phyloP scores from a whole-genome alignment of 1,284 basidiomycete species.

The Xanthoconium separans region DNA sequence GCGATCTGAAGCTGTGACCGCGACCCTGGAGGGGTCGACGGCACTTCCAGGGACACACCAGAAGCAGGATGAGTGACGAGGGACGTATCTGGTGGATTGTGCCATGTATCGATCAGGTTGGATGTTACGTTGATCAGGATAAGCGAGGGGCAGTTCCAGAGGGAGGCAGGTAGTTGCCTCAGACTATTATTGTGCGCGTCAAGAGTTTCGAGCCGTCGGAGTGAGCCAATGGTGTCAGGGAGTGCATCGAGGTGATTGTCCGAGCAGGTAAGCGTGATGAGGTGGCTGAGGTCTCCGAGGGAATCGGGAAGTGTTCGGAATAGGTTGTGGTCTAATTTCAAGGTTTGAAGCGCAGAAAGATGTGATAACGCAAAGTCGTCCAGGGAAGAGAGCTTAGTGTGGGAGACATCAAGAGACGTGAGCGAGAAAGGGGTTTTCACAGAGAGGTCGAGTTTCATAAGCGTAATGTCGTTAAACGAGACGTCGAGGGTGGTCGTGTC shows the following conservation, averaged over 20 bases:
- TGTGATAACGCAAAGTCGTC: conserved; percentile 74
- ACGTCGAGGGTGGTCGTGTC: conserved; percentile 63
- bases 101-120: conserved; percentile 80
- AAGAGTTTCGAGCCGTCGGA: conserved; percentile 76
- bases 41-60: conserved; percentile 24
- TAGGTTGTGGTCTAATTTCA: conserved; percentile 86
- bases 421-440: conserved; percentile 62
- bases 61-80: conserved; percentile 11
- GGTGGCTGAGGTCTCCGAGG: conserved; percentile 69
- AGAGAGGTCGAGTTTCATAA: conserved; percentile 66
- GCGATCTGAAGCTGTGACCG: conserved; percentile 22
- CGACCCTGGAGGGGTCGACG: conserved; percentile 8
- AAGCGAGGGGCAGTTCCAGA: conserved; percentile 88
- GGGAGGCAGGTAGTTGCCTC: conserved; percentile 66
- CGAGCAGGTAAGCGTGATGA: conserved; percentile 81
- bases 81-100: conserved; percentile 49
- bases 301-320: conserved; percentile 84
- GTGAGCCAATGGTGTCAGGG: conserved; percentile 75
- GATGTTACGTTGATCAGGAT: conserved; percentile 84
- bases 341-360: conserved; percentile 68
- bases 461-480: conserved; percentile 82
- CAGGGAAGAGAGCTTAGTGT: conserved; percentile 86
- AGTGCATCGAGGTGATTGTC: conserved; percentile 86
- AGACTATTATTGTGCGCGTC: conserved; percentile 95
- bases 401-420: conserved; percentile 84